Percentiles rank a stretch among this genome's conserved stretches.
These are phyloP conservation scores for Capsicum baccatum DNA, from an alignment of 257 asterid genomes.

Conservation along the genomic window DNA sequence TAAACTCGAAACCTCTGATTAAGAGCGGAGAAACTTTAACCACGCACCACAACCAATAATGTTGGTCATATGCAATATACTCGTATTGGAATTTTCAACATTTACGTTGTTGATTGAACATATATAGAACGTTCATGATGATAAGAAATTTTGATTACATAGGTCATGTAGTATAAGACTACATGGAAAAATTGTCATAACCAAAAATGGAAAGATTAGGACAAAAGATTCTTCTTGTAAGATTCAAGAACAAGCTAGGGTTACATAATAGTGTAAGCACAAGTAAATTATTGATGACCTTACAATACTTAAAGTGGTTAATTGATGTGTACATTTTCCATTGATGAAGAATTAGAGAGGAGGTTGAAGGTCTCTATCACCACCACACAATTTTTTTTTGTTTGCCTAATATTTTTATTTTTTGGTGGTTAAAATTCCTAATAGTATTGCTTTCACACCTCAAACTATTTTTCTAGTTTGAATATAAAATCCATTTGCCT, in stretches of 20 bases:
- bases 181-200: slow-evolving; percentile 17
- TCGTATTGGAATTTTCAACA: slow-evolving; percentile 13
- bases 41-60: too few relatives aligned
- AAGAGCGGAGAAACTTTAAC: too few relatives aligned
- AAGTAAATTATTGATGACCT: slow-evolving; percentile 38
- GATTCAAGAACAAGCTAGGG: neutral
- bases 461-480: neutral
- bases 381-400: slow-evolving; percentile 16
- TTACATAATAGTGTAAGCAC: slow-evolving; percentile 37
- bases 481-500: neutral
- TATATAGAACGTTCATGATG: neutral
- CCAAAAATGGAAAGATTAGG: slow-evolving; percentile 13
- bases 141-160: neutral
- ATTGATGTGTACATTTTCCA: slow-evolving; percentile 29
- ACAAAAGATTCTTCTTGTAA: slow-evolving; percentile 24
- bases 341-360: slow-evolving; percentile 33
- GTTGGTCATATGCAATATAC: too few relatives aligned
- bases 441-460: slow-evolving; percentile 10
- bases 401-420: neutral
- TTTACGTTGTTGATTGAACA: neutral
- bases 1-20: too few relatives aligned
- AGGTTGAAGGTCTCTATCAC: slow-evolving; percentile 46
- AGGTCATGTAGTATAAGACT: neutral
- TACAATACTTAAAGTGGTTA: slow-evolving; percentile 35
- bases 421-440: neutral